A percentile compares a stretch with the other conserved stretches of the same genome.
Conservation (phyloP, 2,329 filamentous ascomycete species). For the Emmonsiellopsis sp. region DNA sequence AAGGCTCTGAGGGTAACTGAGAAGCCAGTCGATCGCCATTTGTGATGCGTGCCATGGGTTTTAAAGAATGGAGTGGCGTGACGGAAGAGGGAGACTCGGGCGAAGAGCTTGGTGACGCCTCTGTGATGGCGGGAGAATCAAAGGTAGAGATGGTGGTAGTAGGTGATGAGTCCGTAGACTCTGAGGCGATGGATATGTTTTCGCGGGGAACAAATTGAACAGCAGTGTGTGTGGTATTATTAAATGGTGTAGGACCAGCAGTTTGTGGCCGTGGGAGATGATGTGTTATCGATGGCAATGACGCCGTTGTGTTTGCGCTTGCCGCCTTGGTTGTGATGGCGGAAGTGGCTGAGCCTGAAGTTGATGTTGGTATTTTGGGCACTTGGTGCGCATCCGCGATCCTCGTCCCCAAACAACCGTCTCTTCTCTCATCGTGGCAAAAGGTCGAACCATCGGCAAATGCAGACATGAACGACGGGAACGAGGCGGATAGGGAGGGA, state of each 20-base stretch:
- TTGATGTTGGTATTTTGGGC: slow-evolving; percentile 20
- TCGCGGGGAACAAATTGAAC: slow-evolving; percentile 30
- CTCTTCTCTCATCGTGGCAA: slow-evolving; percentile 18
- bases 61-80: slow-evolving; percentile 46
- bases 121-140: slow-evolving; percentile 81
- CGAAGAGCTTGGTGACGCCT: slow-evolving; percentile 83
- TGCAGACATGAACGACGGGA: slow-evolving; percentile 46
- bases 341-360: not conserved
- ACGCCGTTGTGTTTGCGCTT: not conserved
- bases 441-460: slow-evolving; percentile 33
- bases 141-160: slow-evolving; percentile 90
- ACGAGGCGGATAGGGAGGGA: slow-evolving; percentile 34
- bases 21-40: slow-evolving; percentile 1
- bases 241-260: slow-evolving; percentile 2
- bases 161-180: slow-evolving; percentile 87
- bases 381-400: slow-evolving; percentile 16
- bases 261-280: slow-evolving; percentile 8
- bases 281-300: slow-evolving; percentile 10
- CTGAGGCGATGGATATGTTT: slow-evolving; percentile 47
- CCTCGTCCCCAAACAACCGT: slow-evolving; percentile 9
- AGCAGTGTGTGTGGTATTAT: slow-evolving; percentile 5
- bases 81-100: slow-evolving; percentile 79
- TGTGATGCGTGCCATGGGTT: slow-evolving; percentile 21
- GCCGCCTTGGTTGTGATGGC: not conserved
- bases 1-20: slow-evolving; percentile 1